Conservation (phyloP, 805 yeast genomes). For the Lipomyces starkeyi region DNA sequence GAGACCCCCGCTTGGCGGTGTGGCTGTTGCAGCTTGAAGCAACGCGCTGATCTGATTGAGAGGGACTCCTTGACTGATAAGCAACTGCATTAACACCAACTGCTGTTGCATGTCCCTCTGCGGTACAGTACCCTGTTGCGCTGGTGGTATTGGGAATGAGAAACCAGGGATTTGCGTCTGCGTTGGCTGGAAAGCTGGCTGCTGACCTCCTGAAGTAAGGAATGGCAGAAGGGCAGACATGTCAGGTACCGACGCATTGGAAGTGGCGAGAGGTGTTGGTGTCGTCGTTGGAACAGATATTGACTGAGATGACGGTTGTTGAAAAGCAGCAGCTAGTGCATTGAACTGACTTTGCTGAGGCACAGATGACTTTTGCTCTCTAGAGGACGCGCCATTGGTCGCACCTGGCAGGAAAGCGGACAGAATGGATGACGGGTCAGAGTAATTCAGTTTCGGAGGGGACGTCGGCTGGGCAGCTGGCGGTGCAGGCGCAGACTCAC, state of each 20-base stretch:
- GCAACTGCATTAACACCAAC: slow-evolving; percentile 51
- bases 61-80: slow-evolving; percentile 46
- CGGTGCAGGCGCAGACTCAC: slow-evolving; percentile 15
- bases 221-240: slow-evolving; percentile 11
- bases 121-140: slow-evolving; percentile 12
- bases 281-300: slow-evolving; percentile 25
- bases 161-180: slow-evolving; percentile 22
- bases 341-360: slow-evolving; percentile 4
- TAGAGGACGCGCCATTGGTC: neutral
- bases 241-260: slow-evolving; percentile 34
- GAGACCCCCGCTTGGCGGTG: slow-evolving; percentile 22
- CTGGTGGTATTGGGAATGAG: slow-evolving; percentile 16
- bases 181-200: slow-evolving; percentile 2
- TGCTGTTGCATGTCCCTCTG: slow-evolving; percentile 45
- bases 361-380: neutral
- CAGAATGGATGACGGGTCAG: slow-evolving; percentile 10
- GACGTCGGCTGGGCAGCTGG: slow-evolving; percentile 18
- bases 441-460: slow-evolving; percentile 10
- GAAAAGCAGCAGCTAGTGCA: slow-evolving; percentile 13
- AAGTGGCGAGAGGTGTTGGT: slow-evolving; percentile 25
- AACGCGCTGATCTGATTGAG: slow-evolving; percentile 34
- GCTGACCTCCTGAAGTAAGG: slow-evolving; percentile 8
- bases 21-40: slow-evolving; percentile 30
- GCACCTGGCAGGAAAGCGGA: slow-evolving; percentile 12
- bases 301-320: slow-evolving; percentile 23